Evolutionary conservation across 345 rosid species (phyloP).

Genomic region (Dovyalis caffra): DNA sequence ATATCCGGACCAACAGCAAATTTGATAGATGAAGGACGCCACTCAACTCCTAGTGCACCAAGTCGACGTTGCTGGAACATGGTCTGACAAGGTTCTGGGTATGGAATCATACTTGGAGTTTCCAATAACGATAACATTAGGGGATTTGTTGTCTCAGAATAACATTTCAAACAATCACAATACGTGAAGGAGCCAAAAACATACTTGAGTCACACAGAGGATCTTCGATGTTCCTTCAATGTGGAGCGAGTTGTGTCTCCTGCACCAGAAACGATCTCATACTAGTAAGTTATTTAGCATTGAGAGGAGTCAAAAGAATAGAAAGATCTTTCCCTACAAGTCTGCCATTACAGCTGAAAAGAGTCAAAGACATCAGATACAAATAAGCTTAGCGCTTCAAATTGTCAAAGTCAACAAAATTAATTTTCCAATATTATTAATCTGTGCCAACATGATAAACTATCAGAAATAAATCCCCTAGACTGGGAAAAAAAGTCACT

Average conservation of each 20-base stretch:
- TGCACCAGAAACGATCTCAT: constrained; percentile 15
- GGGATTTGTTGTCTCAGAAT: background rate
- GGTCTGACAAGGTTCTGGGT: constrained; percentile 33
- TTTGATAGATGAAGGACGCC: constrained; percentile 26
- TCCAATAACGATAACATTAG: background rate
- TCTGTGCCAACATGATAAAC: background rate
- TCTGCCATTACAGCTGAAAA: constrained; percentile 10
- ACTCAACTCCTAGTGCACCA: constrained; percentile 30
- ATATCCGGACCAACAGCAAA: constrained; percentile 25
- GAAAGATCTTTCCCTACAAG: constrained; percentile 11
- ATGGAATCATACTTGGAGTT: constrained; percentile 28
- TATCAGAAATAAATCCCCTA: background rate
- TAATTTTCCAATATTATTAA: background rate
- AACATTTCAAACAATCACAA: constrained; percentile 16
- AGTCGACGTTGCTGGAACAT: constrained; percentile 29
- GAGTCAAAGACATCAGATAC: background rate
- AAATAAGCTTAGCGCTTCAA: background rate
- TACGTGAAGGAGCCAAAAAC: constrained; percentile 24
- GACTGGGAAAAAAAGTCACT: background rate
- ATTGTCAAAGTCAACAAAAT: background rate
- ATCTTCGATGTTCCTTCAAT: constrained; percentile 30
- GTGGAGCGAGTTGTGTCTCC: constrained; percentile 28
- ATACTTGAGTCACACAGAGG: constrained; percentile 35
- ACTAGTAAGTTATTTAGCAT: constrained; percentile 5
- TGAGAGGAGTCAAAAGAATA: background rate